Conservation (phyloP, 2,329 filamentous ascomycete species). For the Pseudocercospora cruenta region DNA sequence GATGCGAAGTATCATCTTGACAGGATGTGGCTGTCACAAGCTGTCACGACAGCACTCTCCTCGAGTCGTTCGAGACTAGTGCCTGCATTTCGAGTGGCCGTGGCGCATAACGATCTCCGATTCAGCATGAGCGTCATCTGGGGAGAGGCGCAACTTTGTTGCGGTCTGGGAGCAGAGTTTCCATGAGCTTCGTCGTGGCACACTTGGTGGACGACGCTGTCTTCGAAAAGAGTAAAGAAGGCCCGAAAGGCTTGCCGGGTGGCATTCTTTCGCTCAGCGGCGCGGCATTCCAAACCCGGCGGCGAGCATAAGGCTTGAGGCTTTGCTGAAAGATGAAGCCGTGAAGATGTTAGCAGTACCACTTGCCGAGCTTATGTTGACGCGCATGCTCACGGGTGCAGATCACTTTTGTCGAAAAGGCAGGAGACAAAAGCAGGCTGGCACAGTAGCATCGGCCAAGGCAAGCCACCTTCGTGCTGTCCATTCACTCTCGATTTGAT, state of each 20-base stretch:
- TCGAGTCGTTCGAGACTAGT: neutral
- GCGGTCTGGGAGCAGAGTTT: neutral
- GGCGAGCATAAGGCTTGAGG: neutral
- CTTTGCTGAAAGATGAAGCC: neutral
- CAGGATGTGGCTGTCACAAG: neutral
- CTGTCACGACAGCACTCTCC: neutral
- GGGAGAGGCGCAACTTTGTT: neutral
- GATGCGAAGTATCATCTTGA: neutral
- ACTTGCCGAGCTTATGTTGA: neutral
- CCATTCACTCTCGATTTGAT: neutral
- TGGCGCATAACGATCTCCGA: conserved; percentile 3
- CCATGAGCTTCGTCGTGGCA: neutral
- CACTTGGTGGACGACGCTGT: neutral
- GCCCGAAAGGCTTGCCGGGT: neutral
- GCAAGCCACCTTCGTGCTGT: neutral
- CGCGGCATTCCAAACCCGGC: neutral
- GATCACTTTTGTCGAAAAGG: neutral
- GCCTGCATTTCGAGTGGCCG: neutral
- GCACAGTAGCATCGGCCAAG: neutral
- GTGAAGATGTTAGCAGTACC: neutral
- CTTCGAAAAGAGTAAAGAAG: neutral
- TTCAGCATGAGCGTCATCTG: neutral
- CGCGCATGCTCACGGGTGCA: neutral
- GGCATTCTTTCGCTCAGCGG: neutral
- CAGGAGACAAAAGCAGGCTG: neutral